phyloP scores from a whole-genome alignment of 2,329 filamentous ascomycete species.

The Lachnellula suecica region DNA sequence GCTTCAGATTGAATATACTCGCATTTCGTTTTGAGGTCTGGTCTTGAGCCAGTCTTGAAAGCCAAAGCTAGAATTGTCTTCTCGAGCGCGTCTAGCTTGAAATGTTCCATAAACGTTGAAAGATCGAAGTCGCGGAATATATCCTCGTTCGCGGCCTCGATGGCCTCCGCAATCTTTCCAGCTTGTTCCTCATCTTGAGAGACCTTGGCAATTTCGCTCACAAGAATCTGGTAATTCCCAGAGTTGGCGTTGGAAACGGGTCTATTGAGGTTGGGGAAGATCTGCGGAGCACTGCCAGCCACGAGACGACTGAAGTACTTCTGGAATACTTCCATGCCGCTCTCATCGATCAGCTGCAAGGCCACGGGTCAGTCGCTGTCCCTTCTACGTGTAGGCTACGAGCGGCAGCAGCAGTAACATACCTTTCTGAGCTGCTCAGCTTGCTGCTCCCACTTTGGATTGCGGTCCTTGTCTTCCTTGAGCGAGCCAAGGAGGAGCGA shows the following conservation, averaged over 20 bases:
- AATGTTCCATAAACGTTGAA: slow-evolving; percentile 93
- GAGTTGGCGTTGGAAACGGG: slow-evolving; percentile 72
- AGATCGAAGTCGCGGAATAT: slow-evolving; percentile 95
- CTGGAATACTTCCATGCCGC: slow-evolving; percentile 98
- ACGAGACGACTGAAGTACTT: slow-evolving; percentile 95
- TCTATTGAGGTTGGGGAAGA: slow-evolving; percentile 79
- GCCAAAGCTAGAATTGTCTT: slow-evolving; percentile 87
- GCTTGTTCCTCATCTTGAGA: slow-evolving; percentile 78
- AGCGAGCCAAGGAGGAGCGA: slow-evolving; percentile 92
- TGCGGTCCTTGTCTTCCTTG: slow-evolving; percentile 87
- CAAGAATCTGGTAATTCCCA: slow-evolving; percentile 81
- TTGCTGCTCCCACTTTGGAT: slow-evolving; percentile 84
- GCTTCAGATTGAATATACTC: slow-evolving; percentile 26
- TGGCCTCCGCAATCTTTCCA: slow-evolving; percentile 86
- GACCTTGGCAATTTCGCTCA: slow-evolving; percentile 83
- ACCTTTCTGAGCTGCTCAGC: slow-evolving; percentile 91
- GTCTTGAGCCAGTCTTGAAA: slow-evolving; percentile 78
- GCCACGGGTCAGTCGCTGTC: slow-evolving; percentile 9
- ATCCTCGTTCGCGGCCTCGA: slow-evolving; percentile 88
- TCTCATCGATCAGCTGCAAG: slow-evolving; percentile 82
- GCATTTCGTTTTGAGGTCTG: slow-evolving; percentile 91
- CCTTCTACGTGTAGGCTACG: neutral
- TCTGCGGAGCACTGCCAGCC: slow-evolving; percentile 84
- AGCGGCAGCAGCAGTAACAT: slow-evolving; percentile 36
- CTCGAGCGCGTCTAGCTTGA: slow-evolving; percentile 84